Evolutionary conservation across 1,284 basidiomycete genomes (phyloP).

Genomic region (Xanthoconium separans): DNA sequence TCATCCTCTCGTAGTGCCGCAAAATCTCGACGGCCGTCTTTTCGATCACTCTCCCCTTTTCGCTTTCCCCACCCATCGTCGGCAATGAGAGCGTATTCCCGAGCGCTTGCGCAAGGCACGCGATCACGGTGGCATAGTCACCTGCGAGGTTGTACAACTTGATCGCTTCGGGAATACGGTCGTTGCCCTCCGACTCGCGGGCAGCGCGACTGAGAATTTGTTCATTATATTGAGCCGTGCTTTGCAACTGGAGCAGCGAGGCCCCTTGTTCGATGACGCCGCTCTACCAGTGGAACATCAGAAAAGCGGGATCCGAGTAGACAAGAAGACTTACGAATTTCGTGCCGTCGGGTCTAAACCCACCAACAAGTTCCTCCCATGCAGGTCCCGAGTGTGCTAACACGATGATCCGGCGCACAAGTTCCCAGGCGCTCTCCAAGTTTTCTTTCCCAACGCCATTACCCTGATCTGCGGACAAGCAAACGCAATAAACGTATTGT

Average conservation of each 20-base stretch:
- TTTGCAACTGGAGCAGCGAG: conserved; percentile 72
- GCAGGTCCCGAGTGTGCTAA: too few relatives aligned
- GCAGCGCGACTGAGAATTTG: conserved; percentile 85
- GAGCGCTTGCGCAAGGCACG: conserved; percentile 85
- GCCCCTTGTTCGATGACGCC: conserved; percentile 88
- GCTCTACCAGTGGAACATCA: too few relatives aligned
- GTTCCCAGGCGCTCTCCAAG: too few relatives aligned
- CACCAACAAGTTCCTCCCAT: too few relatives aligned
- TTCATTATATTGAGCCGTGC: conserved; percentile 74
- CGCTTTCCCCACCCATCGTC: too few relatives aligned
- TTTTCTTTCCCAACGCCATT: too few relatives aligned
- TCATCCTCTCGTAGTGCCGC: conserved; percentile 83
- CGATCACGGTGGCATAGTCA: conserved; percentile 86
- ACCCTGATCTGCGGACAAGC: too few relatives aligned
- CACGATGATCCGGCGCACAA: too few relatives aligned
- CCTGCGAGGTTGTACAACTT: conserved; percentile 95
- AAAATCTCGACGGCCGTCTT: conserved; percentile 82
- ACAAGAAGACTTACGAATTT: too few relatives aligned
- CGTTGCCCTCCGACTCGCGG: conserved; percentile 70
- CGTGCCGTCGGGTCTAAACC: too few relatives aligned
- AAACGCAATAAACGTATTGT: too few relatives aligned
- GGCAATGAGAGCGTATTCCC: conserved; percentile 81
- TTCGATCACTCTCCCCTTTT: conserved; percentile 72
- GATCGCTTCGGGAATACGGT: conserved; percentile 84
- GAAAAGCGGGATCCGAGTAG: background rate